Conservation (phyloP, 2,329 filamentous ascomycete species). For the Neonectria coccinea region DNA sequence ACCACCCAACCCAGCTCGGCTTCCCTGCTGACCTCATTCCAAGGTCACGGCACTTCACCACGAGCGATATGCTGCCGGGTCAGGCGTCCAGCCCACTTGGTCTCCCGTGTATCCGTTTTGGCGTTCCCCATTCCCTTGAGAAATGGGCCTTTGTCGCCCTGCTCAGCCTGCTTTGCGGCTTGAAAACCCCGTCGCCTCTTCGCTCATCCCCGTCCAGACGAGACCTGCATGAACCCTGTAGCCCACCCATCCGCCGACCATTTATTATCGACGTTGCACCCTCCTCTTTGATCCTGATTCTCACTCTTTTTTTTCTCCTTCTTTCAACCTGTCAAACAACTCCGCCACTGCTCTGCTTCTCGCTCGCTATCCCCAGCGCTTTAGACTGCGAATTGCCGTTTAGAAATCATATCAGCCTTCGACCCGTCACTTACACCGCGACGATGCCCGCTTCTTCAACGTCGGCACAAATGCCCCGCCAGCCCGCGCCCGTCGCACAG, state of each 20-base stretch:
- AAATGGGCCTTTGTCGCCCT: neutral
- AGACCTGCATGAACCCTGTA: slow-evolving; percentile 19
- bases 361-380: neutral
- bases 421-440: neutral
- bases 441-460: slow-evolving; percentile 35
- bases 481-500: slow-evolving; percentile 49
- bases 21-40: slow-evolving; percentile 42
- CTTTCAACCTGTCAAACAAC: neutral
- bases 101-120: slow-evolving; percentile 15
- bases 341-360: neutral
- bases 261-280: slow-evolving; percentile 23
- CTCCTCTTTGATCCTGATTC: slow-evolving; percentile 1
- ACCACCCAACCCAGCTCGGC: slow-evolving; percentile 26
- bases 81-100: slow-evolving; percentile 33
- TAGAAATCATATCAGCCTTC: neutral
- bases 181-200: slow-evolving; percentile 15
- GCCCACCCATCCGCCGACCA: slow-evolving; percentile 1
- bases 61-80: slow-evolving; percentile 20
- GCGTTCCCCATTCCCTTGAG: slow-evolving; percentile 11
- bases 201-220: neutral
- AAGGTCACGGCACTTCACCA: slow-evolving; percentile 41
- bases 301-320: slow-evolving; percentile 2
- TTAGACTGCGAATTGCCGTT: neutral
- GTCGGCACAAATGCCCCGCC: slow-evolving; percentile 48
- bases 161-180: slow-evolving; percentile 3